Conservation (phyloP, 306 rosid genomes). For the Dalbergia cochinchinensis region DNA sequence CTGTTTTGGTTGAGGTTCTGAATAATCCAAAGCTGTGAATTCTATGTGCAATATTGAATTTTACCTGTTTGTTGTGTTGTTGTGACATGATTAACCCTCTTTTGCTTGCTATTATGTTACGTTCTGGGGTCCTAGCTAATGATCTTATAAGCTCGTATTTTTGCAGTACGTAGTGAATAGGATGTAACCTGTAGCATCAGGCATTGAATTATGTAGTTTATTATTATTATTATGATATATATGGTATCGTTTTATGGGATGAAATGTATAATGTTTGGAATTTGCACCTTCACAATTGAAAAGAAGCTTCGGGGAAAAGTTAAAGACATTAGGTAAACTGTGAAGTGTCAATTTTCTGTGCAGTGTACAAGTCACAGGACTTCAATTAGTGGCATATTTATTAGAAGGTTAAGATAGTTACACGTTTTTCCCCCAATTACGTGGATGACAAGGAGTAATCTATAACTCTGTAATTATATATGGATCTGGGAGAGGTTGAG, state of each 20-base stretch:
- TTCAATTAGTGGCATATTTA: neutral
- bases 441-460: too few species aligned
- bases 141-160: neutral
- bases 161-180: neutral
- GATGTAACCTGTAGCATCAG: too few species aligned
- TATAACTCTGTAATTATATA: too few species aligned
- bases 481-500: neutral
- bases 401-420: neutral
- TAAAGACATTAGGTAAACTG: too few species aligned
- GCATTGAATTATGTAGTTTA: neutral
- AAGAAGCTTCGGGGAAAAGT: too few species aligned
- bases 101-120: neutral
- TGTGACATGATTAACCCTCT: neutral
- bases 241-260: neutral
- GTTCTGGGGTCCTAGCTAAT: neutral
- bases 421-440: too few species aligned
- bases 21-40: neutral
- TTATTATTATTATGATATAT: neutral
- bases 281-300: neutral
- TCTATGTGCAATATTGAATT: conserved; percentile 12
- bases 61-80: neutral
- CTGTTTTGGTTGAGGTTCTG: neutral
- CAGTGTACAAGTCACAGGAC: too few species aligned
- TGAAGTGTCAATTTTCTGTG: too few species aligned
- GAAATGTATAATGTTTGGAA: neutral